Conservation (phyloP, 306 rosid genomes). For the Hylodesmum podocarpum region DNA sequence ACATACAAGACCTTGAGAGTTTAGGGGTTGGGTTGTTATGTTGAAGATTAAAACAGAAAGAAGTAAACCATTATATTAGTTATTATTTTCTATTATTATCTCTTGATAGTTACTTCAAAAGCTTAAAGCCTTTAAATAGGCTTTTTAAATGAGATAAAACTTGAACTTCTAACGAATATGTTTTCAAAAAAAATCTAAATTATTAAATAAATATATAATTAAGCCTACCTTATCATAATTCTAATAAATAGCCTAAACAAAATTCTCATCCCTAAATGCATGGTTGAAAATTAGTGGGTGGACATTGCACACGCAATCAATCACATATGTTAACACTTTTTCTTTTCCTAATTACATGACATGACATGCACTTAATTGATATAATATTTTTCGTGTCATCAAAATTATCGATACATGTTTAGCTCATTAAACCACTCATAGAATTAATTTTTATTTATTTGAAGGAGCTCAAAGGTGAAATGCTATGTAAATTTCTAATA, state of each 20-base stretch:
- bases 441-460: neutral
- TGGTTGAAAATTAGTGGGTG: neutral
- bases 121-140: neutral
- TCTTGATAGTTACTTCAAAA: neutral
- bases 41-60: neutral
- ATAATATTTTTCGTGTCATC: neutral
- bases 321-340: neutral
- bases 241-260: neutral
- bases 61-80: neutral
- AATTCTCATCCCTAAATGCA: neutral
- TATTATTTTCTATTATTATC: no score
- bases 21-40: neutral
- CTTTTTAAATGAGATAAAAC: no score
- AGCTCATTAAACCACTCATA: neutral
- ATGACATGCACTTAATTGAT: neutral
- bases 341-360: neutral
- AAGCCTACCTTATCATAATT: neutral
- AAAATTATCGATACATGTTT: neutral
- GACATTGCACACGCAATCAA: neutral
- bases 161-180: no score
- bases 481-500: neutral
- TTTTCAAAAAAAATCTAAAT: no score
- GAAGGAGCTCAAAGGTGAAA: neutral
- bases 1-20: neutral
- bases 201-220: no score